Evolutionary conservation across 148 eudicot genomes (phyloP), one percentile per base, ranked within the genome.

Genomic region (Amaranthus cruentus): DNA sequence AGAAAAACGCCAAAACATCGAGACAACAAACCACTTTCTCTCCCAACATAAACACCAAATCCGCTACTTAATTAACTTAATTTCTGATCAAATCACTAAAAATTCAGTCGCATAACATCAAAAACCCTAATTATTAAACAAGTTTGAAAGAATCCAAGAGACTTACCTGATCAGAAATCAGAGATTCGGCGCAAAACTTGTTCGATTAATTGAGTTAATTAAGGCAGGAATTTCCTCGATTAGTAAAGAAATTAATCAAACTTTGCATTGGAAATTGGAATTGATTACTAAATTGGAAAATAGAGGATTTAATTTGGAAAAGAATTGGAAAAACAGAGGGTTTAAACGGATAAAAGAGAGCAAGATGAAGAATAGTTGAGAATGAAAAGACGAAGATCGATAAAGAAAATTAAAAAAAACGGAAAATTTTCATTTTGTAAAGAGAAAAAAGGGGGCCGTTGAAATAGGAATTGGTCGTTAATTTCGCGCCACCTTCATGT

Each of bases 401-500:
- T 4, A 57, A 1, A 6, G 49, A 61, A 71, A 72, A 50, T 13
- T 10, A 71, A 6, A 9, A 60, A 55, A 73, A 67, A 53, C 48
- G 55, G 67, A 69, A 52, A 70, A 18, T 9, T 55, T 56, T 63
- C 21, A 42, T 72, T 73, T 83, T 73, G 58, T 50, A 48, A 46
- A 47, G 74, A 70, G 63, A 70, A 64, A 43, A 74, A 42, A 69
- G 71, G 42, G 75, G 75, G 66, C 75, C 78, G 75, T 79, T 79
- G 78, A 79, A 70, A 66, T 64, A 75, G 70, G 82, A 69, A 51
- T 56, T 69, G 78, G 83, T 62, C 85, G 83, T 83, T 80, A 61
- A 77, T 83, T 80, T 80, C 85, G 83, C 85, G 85, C 83, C 83
- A 83, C 81, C 83, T 62, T 79, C 53, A 38, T 60, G 64, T 55